phyloP scores from a whole-genome alignment of 2,329 filamentous ascomycete species.

The Daldinia sp. region DNA sequence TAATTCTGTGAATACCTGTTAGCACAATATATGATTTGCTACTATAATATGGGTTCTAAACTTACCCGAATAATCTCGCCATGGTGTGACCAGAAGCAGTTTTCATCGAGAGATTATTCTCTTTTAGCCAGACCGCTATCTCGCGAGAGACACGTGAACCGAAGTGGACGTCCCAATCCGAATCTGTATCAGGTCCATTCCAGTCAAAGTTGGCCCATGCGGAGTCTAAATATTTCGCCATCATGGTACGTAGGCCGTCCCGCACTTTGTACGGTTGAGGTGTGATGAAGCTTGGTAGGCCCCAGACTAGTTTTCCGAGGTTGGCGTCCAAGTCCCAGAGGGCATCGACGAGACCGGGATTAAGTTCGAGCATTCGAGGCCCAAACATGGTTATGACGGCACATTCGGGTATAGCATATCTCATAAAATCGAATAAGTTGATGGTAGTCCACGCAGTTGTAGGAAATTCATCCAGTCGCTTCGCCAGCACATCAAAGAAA shows the following conservation, averaged over 20 bases:
- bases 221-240: background rate
- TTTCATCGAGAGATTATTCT: background rate
- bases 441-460: background rate
- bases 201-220: background rate
- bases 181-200: background rate
- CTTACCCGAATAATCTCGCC: background rate
- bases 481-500: background rate
- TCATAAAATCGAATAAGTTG: background rate
- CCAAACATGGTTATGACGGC: background rate
- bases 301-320: background rate
- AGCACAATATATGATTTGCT: background rate
- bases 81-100: background rate
- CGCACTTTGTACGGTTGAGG: background rate
- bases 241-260: background rate
- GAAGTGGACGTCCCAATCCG: background rate
- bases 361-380: background rate
- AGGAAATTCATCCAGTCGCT: background rate
- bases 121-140: background rate
- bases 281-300: background rate
- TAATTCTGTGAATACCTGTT: background rate
- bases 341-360: background rate
- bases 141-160: background rate
- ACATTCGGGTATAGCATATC: background rate
- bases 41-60: background rate
- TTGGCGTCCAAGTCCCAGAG: constrained; percentile 2